Conservation (phyloP, 176 grass and related monocot genomes). For the Carex parvula region DNA sequence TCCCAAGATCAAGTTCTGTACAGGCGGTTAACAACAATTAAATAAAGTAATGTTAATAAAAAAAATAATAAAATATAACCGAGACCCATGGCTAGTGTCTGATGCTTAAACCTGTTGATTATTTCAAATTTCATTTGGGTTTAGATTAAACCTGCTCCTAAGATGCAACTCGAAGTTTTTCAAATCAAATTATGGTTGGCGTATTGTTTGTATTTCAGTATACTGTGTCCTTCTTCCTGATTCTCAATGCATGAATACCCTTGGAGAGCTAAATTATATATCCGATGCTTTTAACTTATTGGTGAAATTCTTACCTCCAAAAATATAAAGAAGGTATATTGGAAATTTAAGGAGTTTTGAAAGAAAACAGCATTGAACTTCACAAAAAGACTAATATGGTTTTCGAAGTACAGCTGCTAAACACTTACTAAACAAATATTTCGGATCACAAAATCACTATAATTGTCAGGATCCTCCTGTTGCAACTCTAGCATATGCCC, state of each 20-base stretch:
- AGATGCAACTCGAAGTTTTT: background rate
- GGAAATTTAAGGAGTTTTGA: background rate
- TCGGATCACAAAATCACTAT: slow-evolving; percentile 15
- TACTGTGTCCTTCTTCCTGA: background rate
- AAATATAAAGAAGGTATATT: background rate
- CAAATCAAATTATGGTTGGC: background rate
- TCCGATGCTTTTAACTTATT: background rate
- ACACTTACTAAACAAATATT: slow-evolving; percentile 10
- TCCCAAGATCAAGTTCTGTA: slow-evolving; percentile 7
- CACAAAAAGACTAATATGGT: background rate
- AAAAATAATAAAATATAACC: background rate
- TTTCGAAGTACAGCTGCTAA: background rate
- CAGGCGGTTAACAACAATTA: background rate
- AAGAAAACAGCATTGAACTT: background rate
- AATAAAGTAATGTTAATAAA: background rate
- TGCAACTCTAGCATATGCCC: slow-evolving; percentile 30
- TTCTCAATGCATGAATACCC: background rate
- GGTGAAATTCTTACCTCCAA: background rate
- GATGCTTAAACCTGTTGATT: background rate
- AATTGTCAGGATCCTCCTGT: slow-evolving; percentile 24
- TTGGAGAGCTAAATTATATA: background rate
- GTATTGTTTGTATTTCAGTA: background rate
- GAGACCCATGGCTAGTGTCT: background rate
- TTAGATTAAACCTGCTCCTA: background rate
- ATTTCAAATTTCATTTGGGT: background rate